Conservation (phyloP, 176 grass and related monocot species). For the Oryza glaberrima region DNA sequence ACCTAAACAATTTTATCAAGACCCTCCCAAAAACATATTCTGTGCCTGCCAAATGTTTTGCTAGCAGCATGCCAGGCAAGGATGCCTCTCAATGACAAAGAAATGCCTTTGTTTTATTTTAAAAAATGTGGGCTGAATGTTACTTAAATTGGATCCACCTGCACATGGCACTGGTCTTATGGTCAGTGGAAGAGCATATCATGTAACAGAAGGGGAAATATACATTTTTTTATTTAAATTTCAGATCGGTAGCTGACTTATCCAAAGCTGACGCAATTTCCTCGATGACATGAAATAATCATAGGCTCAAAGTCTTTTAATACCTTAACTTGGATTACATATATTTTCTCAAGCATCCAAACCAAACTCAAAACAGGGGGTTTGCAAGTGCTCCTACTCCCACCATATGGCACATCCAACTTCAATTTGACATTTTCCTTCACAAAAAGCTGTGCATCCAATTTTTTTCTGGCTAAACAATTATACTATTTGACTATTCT, state of each 20-base stretch:
- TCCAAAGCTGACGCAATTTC: not conserved
- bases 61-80: conserved; percentile 2
- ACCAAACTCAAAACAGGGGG: not conserved
- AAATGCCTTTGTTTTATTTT: not conserved
- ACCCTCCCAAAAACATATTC: not conserved
- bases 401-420: not conserved
- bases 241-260: not conserved
- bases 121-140: not conserved
- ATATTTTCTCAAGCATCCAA: not conserved
- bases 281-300: conserved; percentile 20
- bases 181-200: not conserved
- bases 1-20: not conserved
- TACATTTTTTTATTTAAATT: not conserved
- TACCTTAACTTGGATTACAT: not conserved
- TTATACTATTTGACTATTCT: not conserved
- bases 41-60: not conserved
- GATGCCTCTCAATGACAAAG: not conserved
- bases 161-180: not conserved
- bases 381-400: not conserved
- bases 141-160: not conserved
- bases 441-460: not conserved
- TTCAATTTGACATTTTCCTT: not conserved
- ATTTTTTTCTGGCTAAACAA: not conserved
- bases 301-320: not conserved
- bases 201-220: not conserved